Conservation (phyloP, 2,329 filamentous ascomycete genomes). For the Triangularia verruculosa region DNA sequence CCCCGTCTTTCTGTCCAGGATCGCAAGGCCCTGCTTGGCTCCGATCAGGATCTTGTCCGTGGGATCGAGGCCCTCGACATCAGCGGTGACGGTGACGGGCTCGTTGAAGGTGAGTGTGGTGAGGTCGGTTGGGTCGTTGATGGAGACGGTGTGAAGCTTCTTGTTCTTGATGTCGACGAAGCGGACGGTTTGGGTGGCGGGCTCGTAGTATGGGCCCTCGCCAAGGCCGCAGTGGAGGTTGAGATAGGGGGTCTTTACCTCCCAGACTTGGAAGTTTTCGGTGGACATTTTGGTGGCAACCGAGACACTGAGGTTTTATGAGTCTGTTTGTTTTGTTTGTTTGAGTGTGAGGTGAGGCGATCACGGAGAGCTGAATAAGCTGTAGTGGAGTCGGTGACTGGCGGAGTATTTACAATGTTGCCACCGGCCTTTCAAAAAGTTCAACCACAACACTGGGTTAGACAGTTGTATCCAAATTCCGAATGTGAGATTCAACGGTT, state of each 20-base stretch:
- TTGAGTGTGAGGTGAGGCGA: neutral
- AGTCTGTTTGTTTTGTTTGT: neutral
- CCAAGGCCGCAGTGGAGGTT: conserved; percentile 64
- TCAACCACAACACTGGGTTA: neutral
- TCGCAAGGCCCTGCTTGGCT: conserved; percentile 78
- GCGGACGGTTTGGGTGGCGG: conserved; percentile 61
- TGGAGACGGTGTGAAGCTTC: conserved; percentile 68
- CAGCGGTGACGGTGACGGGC: conserved; percentile 66
- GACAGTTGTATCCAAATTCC: neutral
- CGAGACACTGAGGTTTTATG: no score
- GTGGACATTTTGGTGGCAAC: conserved; percentile 32
- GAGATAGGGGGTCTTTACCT: conserved; percentile 54
- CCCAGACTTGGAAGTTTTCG: conserved; percentile 46
- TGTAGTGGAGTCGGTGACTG: neutral
- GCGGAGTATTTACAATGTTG: neutral
- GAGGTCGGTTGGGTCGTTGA: conserved; percentile 55
- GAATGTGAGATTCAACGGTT: neutral
- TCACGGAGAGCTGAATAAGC: neutral
- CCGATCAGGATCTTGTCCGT: conserved; percentile 69
- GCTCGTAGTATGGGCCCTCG: conserved; percentile 74
- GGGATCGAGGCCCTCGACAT: conserved; percentile 66
- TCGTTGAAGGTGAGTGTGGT: conserved; percentile 57
- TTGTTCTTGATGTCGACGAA: conserved; percentile 82
- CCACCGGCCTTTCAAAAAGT: neutral
- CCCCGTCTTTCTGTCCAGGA: conserved; percentile 63